Base-by-base conservation (phyloP, 2,329 filamentous ascomycete species). In the Fusarium incarnatum region DNA sequence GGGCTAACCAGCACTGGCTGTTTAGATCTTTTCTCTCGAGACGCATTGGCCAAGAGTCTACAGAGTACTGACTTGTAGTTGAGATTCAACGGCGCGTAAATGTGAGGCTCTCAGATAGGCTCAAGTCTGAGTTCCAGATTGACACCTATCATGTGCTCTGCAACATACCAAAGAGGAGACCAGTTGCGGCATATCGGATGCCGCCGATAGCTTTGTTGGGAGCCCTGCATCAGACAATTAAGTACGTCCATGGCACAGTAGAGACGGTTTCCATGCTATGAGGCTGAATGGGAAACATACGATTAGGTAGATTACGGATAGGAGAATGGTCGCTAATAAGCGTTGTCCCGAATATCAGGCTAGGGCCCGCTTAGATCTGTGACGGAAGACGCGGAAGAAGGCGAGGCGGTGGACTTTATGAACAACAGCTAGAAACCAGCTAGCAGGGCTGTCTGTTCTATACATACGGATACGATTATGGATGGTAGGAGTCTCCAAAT, bases 211-310 rank as follows among this genome's bases (percentile, higher is more conserved):
- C 32, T 60, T 56, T 56, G 54, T 64, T 63, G 52, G 68, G 57
- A 48, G 50, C 50, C 41, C 16, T 67, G 54, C 60, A 60, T 60
- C 50, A 25, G 49, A 64, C 45, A 49, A 56, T 44, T 18, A 56
- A 52, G 60, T 48, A 56, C 44, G 27, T 50, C 25, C 20, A 56
- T 42, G 62, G 41, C 53, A 41, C 30, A 49, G 40, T 30, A 25
- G 40, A 23, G 20, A 55, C 22, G 22, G 32, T 13, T 61, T 44
- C 8, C 30, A 45, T 53, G n/a, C 37, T 52, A 61, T 62, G 56
- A 66, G 63, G 63, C 63, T 67, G 37, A 61, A 61, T n/a, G 52
- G 42, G 40, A 67, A 71, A 73, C 73, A 69, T 73, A 75, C 71
- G 67, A 75, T 65, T 16, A 41, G 15, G 32, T 27, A 53, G 49